Percentiles rank a stretch among this genome's conserved stretches.
Conservation (phyloP, 306 rosid species). For the Castanea crenata region DNA sequence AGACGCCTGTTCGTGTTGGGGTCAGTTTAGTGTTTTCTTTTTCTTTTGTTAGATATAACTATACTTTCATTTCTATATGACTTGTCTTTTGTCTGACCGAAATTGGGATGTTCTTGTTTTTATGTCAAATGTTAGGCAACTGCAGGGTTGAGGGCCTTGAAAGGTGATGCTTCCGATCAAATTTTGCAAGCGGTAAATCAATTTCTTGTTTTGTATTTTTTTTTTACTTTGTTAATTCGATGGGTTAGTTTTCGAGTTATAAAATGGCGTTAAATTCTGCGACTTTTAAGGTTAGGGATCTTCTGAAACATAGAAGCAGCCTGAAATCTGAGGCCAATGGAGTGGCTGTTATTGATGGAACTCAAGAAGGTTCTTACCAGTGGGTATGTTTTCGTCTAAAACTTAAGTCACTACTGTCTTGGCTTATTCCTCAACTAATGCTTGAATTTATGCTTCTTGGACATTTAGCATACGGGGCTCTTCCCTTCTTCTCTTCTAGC, state of each 20-base stretch:
- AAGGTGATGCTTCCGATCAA: slow-evolving; percentile 73
- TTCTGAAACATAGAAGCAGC: slow-evolving; percentile 57
- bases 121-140: slow-evolving; percentile 64
- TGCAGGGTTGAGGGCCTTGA: slow-evolving; percentile 88
- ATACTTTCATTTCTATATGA: not conserved
- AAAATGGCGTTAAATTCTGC: slow-evolving; percentile 4
- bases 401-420: not conserved
- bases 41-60: not conserved
- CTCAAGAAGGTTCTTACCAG: slow-evolving; percentile 92
- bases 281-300: slow-evolving; percentile 69
- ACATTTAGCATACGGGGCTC: too few relatives aligned
- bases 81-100: slow-evolving; percentile 6
- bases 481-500: too few relatives aligned
- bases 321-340: slow-evolving; percentile 53
- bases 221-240: not conserved
- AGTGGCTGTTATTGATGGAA: slow-evolving; percentile 89
- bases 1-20: slow-evolving; percentile 95
- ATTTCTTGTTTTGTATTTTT: not conserved
- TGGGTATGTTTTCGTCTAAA: slow-evolving; percentile 65
- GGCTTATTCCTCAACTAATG: not conserved
- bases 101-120: slow-evolving; percentile 7
- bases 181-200: slow-evolving; percentile 79
- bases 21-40: slow-evolving; percentile 32
- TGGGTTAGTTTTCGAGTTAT: not conserved
- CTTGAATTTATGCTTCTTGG: not conserved